A percentile compares a stretch with the other conserved stretches of the same genome.
These are phyloP conservation scores for Zizania palustris DNA, from an alignment of 202 grass and related monocot genomes.

Conservation along the genomic window DNA sequence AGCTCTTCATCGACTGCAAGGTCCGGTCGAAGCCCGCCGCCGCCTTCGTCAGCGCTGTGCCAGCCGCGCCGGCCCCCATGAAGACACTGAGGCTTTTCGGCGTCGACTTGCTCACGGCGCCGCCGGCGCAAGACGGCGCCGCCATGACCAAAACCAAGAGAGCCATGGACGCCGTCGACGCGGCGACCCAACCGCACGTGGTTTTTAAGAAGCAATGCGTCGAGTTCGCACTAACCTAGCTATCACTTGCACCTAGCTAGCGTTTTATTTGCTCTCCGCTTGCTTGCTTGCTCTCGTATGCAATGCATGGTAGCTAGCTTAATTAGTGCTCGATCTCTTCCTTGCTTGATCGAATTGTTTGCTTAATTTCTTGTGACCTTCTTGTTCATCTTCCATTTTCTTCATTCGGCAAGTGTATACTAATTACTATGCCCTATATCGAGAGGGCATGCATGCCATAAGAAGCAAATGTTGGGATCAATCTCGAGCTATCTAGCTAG, in stretches of 20 bases:
- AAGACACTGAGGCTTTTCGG: conserved; percentile 71
- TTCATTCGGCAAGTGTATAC: conserved; percentile 32
- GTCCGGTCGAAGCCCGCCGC: conserved; percentile 27
- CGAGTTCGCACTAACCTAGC: conserved; percentile 53
- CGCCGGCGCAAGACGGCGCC: conserved; percentile 26
- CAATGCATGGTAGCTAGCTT: conserved; percentile 7
- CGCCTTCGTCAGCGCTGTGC: conserved; percentile 10
- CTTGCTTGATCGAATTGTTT: not conserved
- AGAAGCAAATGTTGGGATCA: conserved; percentile 33
- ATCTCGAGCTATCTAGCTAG: not conserved
- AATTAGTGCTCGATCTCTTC: conserved; percentile 3
- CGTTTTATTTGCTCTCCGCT: conserved; percentile 19
- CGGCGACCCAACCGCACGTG: conserved; percentile 26
- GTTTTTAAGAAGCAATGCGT: conserved; percentile 76
- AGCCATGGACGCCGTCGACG: too few relatives aligned
- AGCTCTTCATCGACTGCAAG: conserved; percentile 91
- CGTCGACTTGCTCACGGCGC: conserved; percentile 56
- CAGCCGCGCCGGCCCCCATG: not conserved
- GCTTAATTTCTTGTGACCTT: conserved; percentile 26
- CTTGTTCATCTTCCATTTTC: conserved; percentile 7
- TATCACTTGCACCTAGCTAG: conserved; percentile 2
- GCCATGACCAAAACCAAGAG: not conserved
- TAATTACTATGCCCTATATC: conserved; percentile 37
- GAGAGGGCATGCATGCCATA: conserved; percentile 34
- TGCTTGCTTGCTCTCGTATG: conserved; percentile 14